These are phyloP conservation scores for Talaromyces sp. DNA, from an alignment of 2,329 filamentous ascomycete genomes.

Conservation along the genomic window DNA sequence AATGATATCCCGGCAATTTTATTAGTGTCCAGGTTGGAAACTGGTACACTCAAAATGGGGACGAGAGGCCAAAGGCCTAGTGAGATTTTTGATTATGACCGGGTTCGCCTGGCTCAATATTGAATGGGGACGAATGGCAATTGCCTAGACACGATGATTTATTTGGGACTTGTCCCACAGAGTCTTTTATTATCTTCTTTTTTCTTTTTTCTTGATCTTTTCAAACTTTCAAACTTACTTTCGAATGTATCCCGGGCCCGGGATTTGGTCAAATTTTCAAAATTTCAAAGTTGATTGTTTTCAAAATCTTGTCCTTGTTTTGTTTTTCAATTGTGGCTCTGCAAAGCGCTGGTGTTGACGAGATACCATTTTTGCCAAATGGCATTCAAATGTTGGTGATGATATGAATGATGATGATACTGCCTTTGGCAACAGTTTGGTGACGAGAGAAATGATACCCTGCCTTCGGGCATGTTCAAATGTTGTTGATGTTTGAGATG, in stretches of 20 bases:
- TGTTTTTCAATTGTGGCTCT: background rate
- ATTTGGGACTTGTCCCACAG: background rate
- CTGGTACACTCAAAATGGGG: background rate
- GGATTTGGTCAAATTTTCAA: background rate
- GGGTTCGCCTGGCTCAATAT: background rate
- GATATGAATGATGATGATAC: too few relatives aligned
- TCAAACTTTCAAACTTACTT: background rate
- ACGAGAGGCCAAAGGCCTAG: background rate
- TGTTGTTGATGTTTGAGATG: background rate
- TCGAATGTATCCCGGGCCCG: background rate
- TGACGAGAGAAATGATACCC: too few relatives aligned
- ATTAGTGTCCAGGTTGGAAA: background rate
- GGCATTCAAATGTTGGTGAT: background rate
- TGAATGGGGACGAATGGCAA: background rate
- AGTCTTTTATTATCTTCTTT: background rate
- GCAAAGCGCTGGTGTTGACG: slow-evolving; percentile 1
- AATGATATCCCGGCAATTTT: background rate
- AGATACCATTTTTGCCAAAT: background rate
- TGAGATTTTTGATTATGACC: too few relatives aligned
- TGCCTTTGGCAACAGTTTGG: too few relatives aligned
- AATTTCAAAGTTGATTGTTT: background rate
- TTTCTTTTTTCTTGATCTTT: background rate
- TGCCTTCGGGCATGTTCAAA: background rate
- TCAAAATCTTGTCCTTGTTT: background rate
- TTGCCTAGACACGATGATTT: background rate